Conservation (phyloP, 108 stramenopile genomes). For the Conticribra weissflogii region DNA sequence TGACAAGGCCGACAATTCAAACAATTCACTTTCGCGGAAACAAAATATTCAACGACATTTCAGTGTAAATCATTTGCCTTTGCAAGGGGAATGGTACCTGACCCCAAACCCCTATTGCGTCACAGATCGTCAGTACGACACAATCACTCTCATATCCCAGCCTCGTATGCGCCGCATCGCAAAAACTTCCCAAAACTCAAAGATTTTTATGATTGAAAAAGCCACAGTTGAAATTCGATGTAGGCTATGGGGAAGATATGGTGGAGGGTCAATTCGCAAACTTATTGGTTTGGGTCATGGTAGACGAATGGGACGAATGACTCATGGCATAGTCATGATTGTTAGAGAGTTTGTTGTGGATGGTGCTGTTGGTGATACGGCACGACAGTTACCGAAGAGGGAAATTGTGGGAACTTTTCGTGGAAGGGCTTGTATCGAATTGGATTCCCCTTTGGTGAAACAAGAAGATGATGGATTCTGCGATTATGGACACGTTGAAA, state of each 20-base stretch:
- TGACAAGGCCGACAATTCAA: slow-evolving; percentile 16
- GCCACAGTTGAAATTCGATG: slow-evolving; percentile 45
- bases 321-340: slow-evolving; percentile 38
- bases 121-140: slow-evolving; percentile 81
- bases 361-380: not conserved
- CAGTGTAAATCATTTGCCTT: slow-evolving; percentile 14
- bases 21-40: not conserved
- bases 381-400: slow-evolving; percentile 5
- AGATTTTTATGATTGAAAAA: slow-evolving; percentile 21
- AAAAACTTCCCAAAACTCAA: not conserved
- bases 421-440: slow-evolving; percentile 20
- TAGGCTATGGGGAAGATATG: slow-evolving; percentile 44
- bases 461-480: not conserved
- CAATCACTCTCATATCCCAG: slow-evolving; percentile 61
- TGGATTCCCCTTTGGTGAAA: not conserved
- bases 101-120: slow-evolving; percentile 78
- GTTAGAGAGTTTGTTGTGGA: slow-evolving; percentile 25
- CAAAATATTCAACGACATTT: not conserved
- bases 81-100: slow-evolving; percentile 71
- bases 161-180: slow-evolving; percentile 46
- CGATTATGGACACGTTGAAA: not conserved
- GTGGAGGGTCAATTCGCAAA: slow-evolving; percentile 34
- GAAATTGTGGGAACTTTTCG: slow-evolving; percentile 39
- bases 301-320: slow-evolving; percentile 36
- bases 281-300: slow-evolving; percentile 37